Base-by-base conservation (phyloP, 2,329 filamentous ascomycete species). In the Massarina eburnea region DNA sequence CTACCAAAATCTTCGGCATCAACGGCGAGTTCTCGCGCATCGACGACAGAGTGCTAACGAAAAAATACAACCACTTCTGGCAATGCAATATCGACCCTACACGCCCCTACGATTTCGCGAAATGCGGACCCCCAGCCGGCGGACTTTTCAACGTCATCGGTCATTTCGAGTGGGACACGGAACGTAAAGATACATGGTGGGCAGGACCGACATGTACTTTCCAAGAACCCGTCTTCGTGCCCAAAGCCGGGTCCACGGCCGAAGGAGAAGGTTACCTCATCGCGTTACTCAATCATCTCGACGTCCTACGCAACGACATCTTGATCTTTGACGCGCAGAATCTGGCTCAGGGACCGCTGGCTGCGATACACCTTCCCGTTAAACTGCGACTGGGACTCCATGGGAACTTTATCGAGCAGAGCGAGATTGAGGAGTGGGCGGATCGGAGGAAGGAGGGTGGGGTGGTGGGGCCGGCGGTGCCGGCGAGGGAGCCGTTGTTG, bases 201-300 rank as follows among this genome's bases (percentile, higher is more conserved):
- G 68, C 62, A 17, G 71, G 67, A 1, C 67, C 62, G 20, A 68
- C 61, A 8, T 64, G 68, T 20, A 76, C 76, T 0, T 76, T 80
- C 49, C 78, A 81, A 56, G 79, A 81, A 49, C 78, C 79, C 0
- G 73, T 76, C 0, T 81, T 81, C 45, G 74, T 81, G 10, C 78
- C 79, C 0, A 65, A 67, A 24, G 58, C 59, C 0, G 65, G 69
- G 2, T 67, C 66, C 17, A 70, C 64, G 0, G 62, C 45, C 1
- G 77, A 81, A 52, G 78, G 76, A 0, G 76, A 80, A 41, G 78
- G 78, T 1, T 80, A 78, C 51, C 39, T 67, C 2, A 71, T 79
- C 26, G 74, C 74, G 17, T 35, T 73, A 67, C 15, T 78, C 68
- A 61, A 68, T 72, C 52, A 71, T 70, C 43, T 67, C 10, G 62